phyloP scores from a whole-genome alignment of 1,284 basidiomycete genomes.

The Pisolithus thermaeus region DNA sequence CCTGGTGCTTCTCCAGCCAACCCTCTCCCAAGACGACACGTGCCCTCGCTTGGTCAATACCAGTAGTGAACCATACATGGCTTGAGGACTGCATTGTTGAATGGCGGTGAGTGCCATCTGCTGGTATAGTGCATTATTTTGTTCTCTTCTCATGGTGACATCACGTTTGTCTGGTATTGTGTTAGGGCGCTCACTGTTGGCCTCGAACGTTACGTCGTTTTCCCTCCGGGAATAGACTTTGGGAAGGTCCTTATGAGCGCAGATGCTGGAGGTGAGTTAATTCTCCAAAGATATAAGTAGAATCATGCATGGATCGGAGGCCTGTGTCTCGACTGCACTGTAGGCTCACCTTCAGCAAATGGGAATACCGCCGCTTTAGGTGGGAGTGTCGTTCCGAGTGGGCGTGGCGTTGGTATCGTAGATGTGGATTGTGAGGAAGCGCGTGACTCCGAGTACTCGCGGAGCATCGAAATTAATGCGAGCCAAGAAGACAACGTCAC shows the following conservation, averaged over 20 bases:
- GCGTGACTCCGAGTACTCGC: constrained; percentile 13
- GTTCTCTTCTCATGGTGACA: neutral
- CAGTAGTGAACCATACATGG: constrained; percentile 85
- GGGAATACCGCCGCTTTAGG: constrained; percentile 9
- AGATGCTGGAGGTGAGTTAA: constrained; percentile 17
- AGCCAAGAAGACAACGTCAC: neutral
- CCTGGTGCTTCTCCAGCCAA: constrained; percentile 12
- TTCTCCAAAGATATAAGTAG: constrained; percentile 11
- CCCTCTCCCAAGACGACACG: constrained; percentile 42
- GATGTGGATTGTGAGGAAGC: constrained; percentile 26
- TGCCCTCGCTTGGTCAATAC: constrained; percentile 75
- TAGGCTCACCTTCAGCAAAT: constrained; percentile 13
- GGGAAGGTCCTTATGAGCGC: constrained; percentile 46
- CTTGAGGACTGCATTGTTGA: constrained; percentile 81
- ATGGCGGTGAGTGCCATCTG: constrained; percentile 42
- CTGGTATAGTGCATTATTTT: neutral
- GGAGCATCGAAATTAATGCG: neutral
- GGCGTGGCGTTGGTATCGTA: constrained; percentile 22
- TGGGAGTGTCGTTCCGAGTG: constrained; percentile 22
- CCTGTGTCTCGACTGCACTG: neutral
- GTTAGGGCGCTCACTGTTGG: constrained; percentile 47
- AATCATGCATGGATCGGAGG: neutral
- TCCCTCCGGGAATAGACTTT: constrained; percentile 65
- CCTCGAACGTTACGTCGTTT: constrained; percentile 59
- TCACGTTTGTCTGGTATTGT: neutral